These are phyloP conservation scores for Lycium barbarum DNA, from an alignment of 257 asterid species.

Conservation along the genomic window DNA sequence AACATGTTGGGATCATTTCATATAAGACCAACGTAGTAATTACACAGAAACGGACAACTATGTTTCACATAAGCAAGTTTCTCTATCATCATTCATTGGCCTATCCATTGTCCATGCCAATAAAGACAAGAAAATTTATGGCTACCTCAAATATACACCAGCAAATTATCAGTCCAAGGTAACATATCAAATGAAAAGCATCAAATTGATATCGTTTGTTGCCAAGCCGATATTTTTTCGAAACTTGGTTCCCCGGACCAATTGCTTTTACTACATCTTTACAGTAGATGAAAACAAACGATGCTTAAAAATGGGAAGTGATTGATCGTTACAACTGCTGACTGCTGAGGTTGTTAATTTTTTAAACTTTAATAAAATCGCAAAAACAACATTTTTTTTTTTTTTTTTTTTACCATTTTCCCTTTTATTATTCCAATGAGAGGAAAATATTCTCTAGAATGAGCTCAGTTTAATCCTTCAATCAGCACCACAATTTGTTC, in stretches of 20 bases:
- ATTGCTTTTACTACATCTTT: neutral
- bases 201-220: neutral
- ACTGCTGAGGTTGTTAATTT: neutral
- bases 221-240: neutral
- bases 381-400: neutral
- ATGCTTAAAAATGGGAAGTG: neutral
- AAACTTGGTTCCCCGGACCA: neutral
- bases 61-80: neutral
- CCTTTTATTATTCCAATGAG: neutral
- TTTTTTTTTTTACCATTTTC: neutral
- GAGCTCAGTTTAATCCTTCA: neutral
- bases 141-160: neutral
- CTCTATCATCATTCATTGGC: constrained; percentile 11
- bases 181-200: neutral
- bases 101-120: neutral
- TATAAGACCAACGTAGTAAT: neutral
- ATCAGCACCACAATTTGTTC: neutral
- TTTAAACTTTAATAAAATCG: neutral
- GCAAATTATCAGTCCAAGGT: neutral
- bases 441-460: neutral
- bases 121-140: neutral
- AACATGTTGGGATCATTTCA: neutral
- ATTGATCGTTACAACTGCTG: neutral
- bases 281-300: neutral
- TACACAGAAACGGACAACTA: neutral